Percentiles rank a stretch among this genome's conserved stretches.
phyloP scores from a whole-genome alignment of 176 grass and related monocot species.

The Guadua angustifolia region DNA sequence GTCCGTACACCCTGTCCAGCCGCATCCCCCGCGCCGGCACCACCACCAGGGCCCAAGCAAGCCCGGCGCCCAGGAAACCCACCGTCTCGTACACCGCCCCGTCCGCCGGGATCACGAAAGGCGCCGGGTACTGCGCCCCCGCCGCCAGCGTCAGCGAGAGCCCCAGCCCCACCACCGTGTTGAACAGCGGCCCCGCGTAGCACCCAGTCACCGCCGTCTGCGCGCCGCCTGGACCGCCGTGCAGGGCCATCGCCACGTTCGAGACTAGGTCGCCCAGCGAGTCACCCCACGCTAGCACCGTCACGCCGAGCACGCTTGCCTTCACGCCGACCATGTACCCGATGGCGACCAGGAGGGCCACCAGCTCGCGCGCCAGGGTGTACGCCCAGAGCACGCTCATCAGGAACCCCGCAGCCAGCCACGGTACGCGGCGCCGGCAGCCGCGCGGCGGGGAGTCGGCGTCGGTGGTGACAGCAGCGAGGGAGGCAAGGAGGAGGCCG shows the following conservation, averaged over 20 bases:
- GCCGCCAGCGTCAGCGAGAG: conserved; percentile 70
- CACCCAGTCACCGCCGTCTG: conserved; percentile 80
- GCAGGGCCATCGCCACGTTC: conserved; percentile 72
- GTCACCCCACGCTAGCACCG: conserved; percentile 89
- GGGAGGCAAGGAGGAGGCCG: conserved; percentile 28
- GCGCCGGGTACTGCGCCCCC: conserved; percentile 49
- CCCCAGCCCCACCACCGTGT: conserved; percentile 74
- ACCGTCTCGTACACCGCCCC: conserved; percentile 66
- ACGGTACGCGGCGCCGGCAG: conserved; percentile 49
- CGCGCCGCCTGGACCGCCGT: conserved; percentile 61
- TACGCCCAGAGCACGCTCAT: conserved; percentile 95
- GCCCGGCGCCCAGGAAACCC: conserved; percentile 58
- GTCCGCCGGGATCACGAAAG: conserved; percentile 56
- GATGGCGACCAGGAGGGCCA: conserved; percentile 66
- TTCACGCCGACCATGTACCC: conserved; percentile 71
- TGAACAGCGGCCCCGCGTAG: conserved; percentile 85
- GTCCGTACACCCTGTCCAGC: conserved; percentile 66
- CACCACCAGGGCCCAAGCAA: conserved; percentile 73
- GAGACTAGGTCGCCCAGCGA: conserved; percentile 85
- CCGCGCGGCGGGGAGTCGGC: conserved; percentile 23
- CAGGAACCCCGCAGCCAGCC: conserved; percentile 71
- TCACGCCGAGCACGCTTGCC: conserved; percentile 71
- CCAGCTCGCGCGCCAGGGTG: conserved; percentile 77
- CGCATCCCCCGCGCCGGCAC: conserved; percentile 79
- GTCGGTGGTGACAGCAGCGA: conserved; percentile 51